A percentile compares a stretch with the other conserved stretches of the same genome.
These are phyloP conservation scores for Aspergillus aculeatus DNA, from an alignment of 2,329 filamentous ascomycete species.

Conservation along the genomic window DNA sequence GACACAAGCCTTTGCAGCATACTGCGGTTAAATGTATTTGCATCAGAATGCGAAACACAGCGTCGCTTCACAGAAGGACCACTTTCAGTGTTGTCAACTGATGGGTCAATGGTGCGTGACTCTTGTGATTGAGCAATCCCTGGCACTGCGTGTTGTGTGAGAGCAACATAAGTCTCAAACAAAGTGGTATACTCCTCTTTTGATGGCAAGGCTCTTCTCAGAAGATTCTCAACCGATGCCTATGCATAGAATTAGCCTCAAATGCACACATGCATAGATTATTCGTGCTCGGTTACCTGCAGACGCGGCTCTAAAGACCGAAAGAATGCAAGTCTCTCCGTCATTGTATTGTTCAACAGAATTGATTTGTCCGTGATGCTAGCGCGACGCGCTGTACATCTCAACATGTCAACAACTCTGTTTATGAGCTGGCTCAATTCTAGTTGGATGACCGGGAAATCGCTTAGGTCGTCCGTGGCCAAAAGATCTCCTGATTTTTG, in stretches of 20 bases:
- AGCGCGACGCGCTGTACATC: conserved; percentile 13
- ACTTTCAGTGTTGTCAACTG: conserved; percentile 18
- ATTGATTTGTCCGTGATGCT: conserved; percentile 24
- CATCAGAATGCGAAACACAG: conserved; percentile 34
- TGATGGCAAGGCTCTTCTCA: neutral
- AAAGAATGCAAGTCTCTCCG: conserved; percentile 16
- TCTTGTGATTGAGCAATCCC: conserved; percentile 11
- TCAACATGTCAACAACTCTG: conserved; percentile 22
- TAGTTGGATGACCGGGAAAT: conserved; percentile 29
- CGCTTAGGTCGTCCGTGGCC: conserved; percentile 21
- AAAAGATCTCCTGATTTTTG: conserved; percentile 35
- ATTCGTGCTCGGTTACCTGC: conserved; percentile 26
- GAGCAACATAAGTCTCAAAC: neutral
- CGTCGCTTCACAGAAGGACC: conserved; percentile 35
- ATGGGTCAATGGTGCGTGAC: conserved; percentile 5
- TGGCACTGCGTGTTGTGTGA: neutral
- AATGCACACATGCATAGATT: neutral
- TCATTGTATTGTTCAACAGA: conserved; percentile 23
- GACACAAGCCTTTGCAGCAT: conserved; percentile 34
- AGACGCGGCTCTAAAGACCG: conserved; percentile 29
- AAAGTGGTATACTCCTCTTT: neutral
- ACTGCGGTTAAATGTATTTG: conserved; percentile 32
- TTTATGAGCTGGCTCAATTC: conserved; percentile 31
- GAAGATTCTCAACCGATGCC: conserved; percentile 22
- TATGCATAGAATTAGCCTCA: conserved; percentile 21